phyloP scores from a whole-genome alignment of 2,329 filamentous ascomycete genomes.

The Coniochaeta ligniaria region DNA sequence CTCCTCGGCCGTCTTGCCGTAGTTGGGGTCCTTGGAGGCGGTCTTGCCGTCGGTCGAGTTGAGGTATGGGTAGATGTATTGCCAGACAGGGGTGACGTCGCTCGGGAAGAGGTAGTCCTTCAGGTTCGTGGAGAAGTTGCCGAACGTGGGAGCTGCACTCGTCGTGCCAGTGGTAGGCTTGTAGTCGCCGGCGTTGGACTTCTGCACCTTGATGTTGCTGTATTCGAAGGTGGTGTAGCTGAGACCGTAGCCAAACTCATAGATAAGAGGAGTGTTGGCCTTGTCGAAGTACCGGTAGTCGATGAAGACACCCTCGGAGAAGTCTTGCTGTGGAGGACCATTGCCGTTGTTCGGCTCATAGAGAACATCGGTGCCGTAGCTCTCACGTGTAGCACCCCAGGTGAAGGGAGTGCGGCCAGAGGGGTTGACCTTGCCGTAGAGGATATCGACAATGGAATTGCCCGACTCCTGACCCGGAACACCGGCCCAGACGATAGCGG shows the following conservation, averaged over 20 bases:
- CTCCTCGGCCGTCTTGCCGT: slow-evolving; percentile 48
- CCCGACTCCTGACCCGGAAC: slow-evolving; percentile 79
- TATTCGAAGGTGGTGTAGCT: slow-evolving; percentile 76
- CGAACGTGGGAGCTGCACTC: slow-evolving; percentile 54
- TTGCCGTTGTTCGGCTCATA: slow-evolving; percentile 63
- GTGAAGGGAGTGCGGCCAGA: slow-evolving; percentile 75
- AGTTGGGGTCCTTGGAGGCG: slow-evolving; percentile 51
- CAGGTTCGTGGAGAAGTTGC: slow-evolving; percentile 54
- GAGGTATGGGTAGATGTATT: slow-evolving; percentile 66
- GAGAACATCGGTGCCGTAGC: slow-evolving; percentile 63
- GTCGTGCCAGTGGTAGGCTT: slow-evolving; percentile 54
- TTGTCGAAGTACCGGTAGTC: slow-evolving; percentile 74
- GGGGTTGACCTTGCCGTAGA: slow-evolving; percentile 75
- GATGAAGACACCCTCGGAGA: slow-evolving; percentile 72
- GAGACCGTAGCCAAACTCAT: slow-evolving; percentile 75
- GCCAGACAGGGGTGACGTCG: slow-evolving; percentile 39
- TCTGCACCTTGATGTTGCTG: slow-evolving; percentile 55
- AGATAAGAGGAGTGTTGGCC: slow-evolving; percentile 58
- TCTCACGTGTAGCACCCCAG: slow-evolving; percentile 58
- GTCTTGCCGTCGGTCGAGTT: slow-evolving; percentile 49
- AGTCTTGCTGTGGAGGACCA: slow-evolving; percentile 63
- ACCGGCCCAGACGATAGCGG: slow-evolving; percentile 77
- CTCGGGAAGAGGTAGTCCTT: slow-evolving; percentile 63
- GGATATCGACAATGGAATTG: slow-evolving; percentile 70
- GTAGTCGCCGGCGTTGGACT: slow-evolving; percentile 44